phyloP scores from a whole-genome alignment of 2,329 filamentous ascomycete genomes.

The Dothiorella sarmentorum region DNA sequence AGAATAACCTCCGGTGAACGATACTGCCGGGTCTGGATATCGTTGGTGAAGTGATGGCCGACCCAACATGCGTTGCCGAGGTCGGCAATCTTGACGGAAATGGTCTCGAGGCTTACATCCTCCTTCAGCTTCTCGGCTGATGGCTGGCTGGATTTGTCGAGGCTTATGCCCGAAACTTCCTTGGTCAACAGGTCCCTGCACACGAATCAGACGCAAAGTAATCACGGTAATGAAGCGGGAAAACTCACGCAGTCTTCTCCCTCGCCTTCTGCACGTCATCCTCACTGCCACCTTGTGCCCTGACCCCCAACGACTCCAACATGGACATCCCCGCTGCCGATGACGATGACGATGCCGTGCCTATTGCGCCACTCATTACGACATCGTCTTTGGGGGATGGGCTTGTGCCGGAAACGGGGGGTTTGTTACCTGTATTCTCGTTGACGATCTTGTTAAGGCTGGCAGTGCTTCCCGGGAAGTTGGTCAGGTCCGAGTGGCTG shows the following conservation, averaged over 20 bases:
- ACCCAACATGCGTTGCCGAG: conserved; percentile 98
- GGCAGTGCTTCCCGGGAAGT: conserved; percentile 57
- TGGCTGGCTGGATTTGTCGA: conserved; percentile 60
- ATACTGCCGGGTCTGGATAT: conserved; percentile 97
- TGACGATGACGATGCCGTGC: conserved; percentile 42
- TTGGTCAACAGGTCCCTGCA: conserved; percentile 79
- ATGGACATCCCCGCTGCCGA: conserved; percentile 52
- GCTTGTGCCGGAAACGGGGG: conserved; percentile 41
- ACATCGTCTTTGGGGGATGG: conserved; percentile 41
- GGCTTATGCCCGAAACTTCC: conserved; percentile 90
- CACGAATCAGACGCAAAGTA: not conserved
- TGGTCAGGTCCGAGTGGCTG: conserved; percentile 68
- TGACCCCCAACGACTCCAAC: conserved; percentile 56
- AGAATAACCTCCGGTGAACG: conserved; percentile 95
- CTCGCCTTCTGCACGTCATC: conserved; percentile 67
- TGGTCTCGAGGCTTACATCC: conserved; percentile 66
- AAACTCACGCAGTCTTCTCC: conserved; percentile 87
- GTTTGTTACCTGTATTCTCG: conserved; percentile 60
- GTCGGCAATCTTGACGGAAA: conserved; percentile 98
- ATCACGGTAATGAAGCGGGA: not conserved
- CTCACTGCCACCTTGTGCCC: conserved; percentile 50
- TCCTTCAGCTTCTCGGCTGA: conserved; percentile 60
- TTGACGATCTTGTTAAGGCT: conserved; percentile 83
- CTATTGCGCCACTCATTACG: conserved; percentile 57
- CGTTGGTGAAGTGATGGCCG: conserved; percentile 97